Evolutionary conservation across 106 monocot species (phyloP), one percentile per base, ranked within the genome.

Genomic region (Apostasia ramifera): DNA sequence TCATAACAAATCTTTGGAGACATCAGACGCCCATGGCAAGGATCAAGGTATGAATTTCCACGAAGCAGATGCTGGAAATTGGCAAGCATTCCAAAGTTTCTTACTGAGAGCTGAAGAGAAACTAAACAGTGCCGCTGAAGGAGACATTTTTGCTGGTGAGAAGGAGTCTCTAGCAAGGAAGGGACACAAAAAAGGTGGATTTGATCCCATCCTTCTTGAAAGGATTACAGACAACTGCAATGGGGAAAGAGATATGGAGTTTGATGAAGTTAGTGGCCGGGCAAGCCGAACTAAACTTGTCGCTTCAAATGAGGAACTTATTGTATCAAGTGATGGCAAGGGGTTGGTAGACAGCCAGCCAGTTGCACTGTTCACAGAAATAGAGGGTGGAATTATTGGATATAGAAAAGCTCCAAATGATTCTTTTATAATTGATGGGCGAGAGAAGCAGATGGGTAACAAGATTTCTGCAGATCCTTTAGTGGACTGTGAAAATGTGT

Each of bases 51-150:
- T 50, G 53, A 14, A 59, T 67, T 80, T 55, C 44, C 73, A 76
- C 37, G 88, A 86, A 50, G 79, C 74, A 67, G 83, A 84, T 61
- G 81, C 89, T 63, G 87, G 86, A 63, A 84, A 87, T 72, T 98
- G 95, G 95, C 75, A 90, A 61, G 89, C 78, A 42, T 92, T 98
- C 60, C 92, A 98, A 72, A 92, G 74, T 75, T 87, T 92, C 77
- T 76, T 98, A 52, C 57, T 98, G 41, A 92, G 71, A 77, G 77
- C 86, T 68, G 89, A 90, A 79, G 97, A 98, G 45, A 76, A 84
- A 13, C 74, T 67, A 14, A 26, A 65, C 41, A 74, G 61, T 42
- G 38, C 55, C 59, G 77, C 69, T 70, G 79, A 83, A 71, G 56
- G 40, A 40, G 83, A 78, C 53, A 79, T 93, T 68, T 93, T 87